A percentile compares a stretch with the other conserved stretches of the same genome.
These are phyloP conservation scores for Bruguiera hainesii DNA, from an alignment of 441 rosid genomes.

Conservation along the genomic window DNA sequence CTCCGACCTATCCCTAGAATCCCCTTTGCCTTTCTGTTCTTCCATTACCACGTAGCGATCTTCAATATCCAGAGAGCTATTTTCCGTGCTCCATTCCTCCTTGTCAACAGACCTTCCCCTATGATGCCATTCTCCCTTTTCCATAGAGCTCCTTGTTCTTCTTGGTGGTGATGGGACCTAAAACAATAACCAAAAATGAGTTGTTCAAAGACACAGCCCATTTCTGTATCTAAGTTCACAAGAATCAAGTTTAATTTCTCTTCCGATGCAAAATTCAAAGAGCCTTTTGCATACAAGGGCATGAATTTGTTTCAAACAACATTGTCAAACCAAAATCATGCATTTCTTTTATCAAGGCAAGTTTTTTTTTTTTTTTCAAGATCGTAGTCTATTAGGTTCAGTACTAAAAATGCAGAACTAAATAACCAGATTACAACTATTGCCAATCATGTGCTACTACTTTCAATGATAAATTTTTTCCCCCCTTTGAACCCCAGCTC, in stretches of 20 bases:
- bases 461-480: too few species aligned
- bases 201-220: neutral
- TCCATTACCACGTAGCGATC: constrained; percentile 33
- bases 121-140: constrained; percentile 29
- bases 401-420: too few species aligned
- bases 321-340: too few species aligned
- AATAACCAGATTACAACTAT: too few species aligned
- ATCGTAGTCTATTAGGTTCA: too few species aligned
- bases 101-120: constrained; percentile 17
- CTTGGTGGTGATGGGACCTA: constrained; percentile 90
- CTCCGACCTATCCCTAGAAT: constrained; percentile 24
- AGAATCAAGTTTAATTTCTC: neutral
- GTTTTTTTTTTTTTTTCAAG: too few species aligned
- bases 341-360: too few species aligned
- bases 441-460: too few species aligned
- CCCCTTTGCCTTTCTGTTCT: constrained; percentile 26
- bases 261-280: neutral
- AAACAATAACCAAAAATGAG: constrained; percentile 13
- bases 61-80: constrained; percentile 28
- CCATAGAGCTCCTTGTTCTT: constrained; percentile 41
- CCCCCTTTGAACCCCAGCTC: too few species aligned
- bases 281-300: neutral
- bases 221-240: neutral
- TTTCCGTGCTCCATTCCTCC: constrained; percentile 23
- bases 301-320: too few species aligned